Evolutionary conservation across 495 filamentous ascomycete genomes (phyloP), one percentile per base, ranked within the genome.

Genomic region (Penicillium silybi): DNA sequence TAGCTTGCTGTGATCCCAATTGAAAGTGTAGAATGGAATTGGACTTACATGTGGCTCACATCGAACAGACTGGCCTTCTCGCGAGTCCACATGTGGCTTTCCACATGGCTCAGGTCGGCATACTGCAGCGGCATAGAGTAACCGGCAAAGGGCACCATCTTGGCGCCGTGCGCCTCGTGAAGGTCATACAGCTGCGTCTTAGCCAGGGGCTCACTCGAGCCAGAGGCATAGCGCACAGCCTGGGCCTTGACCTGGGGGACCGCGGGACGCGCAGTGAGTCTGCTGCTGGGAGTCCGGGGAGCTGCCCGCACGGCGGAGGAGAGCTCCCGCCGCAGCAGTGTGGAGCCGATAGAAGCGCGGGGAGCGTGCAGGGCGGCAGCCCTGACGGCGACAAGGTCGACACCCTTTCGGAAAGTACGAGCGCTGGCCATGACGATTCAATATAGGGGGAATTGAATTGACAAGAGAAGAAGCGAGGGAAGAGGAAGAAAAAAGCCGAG

Each of bases 111-210:
- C 52, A 89, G 76, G 54, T 85, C 84, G 20, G 75, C 63, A 71
- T 97, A 98, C 57, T 91, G 85, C 22, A 98, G 81, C 16, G 93
- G 95, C 93, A 98, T 97, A 46, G 79, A 76, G 73, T 84, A 97
- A 54, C 91, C 92, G 48, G 87, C 92, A 65, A 96, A 98, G n/a
- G 89, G 89, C 48, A 97, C 92, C 85, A 98, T 95, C 71, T 95
- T 96, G 38, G 80, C 93, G 57, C 89, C 90, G 64, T 88, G 71
- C 27, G 73, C 70, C 46, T 90, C 56, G 67, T 98, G 92, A 20
- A 97, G 74, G 59, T 92, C 84, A 73, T 95, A 85, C 37, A 98
- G 81, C 25, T 86, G 83, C 2, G 93, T 98, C 64, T 82, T 86
- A 27, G 67, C 71, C 57, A 85, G 50, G 2, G 32, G 66, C 84